phyloP scores from a whole-genome alignment of 257 asterid species.

The Solanum clarkiae region DNA sequence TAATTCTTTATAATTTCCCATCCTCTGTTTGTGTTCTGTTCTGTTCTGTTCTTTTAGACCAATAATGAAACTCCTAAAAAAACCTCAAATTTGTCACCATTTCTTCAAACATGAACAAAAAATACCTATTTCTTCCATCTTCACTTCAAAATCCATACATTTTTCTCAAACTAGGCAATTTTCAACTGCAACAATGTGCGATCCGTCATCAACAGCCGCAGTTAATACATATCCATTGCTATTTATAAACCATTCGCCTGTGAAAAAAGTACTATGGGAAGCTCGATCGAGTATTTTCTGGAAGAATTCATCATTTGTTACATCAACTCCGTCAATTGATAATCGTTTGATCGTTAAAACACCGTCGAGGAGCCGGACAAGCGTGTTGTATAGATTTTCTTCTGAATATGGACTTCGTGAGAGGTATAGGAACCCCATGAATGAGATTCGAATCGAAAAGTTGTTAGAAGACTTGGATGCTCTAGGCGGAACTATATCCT shows the following conservation, averaged over 20 bases:
- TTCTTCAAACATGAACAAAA: neutral
- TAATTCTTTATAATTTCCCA: neutral
- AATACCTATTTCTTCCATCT: neutral
- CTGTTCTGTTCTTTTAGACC: neutral
- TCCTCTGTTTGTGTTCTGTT: no score
- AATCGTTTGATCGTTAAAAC: conserved; percentile 28
- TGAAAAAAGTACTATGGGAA: conserved; percentile 82
- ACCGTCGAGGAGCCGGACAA: conserved; percentile 57
- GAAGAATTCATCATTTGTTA: conserved; percentile 3
- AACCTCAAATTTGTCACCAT: neutral
- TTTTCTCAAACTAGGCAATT: conserved; percentile 18
- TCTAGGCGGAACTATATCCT: conserved; percentile 79
- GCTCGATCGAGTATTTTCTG: conserved; percentile 54
- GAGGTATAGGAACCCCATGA: conserved; percentile 80
- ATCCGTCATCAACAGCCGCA: conserved; percentile 6
- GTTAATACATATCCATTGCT: conserved; percentile 49
- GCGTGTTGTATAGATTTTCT: conserved; percentile 48
- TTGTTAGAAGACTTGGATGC: conserved; percentile 92
- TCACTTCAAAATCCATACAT: neutral
- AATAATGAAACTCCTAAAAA: neutral
- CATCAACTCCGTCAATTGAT: conserved; percentile 15
- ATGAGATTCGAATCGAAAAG: conserved; percentile 71
- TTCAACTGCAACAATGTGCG: conserved; percentile 20
- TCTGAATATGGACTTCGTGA: conserved; percentile 57
- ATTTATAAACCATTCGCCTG: conserved; percentile 87